A percentile compares a stretch with the other conserved stretches of the same genome.
Evolutionary conservation across 2,329 filamentous ascomycete genomes (phyloP).

Genomic region (Fusarium euwallaceae): DNA sequence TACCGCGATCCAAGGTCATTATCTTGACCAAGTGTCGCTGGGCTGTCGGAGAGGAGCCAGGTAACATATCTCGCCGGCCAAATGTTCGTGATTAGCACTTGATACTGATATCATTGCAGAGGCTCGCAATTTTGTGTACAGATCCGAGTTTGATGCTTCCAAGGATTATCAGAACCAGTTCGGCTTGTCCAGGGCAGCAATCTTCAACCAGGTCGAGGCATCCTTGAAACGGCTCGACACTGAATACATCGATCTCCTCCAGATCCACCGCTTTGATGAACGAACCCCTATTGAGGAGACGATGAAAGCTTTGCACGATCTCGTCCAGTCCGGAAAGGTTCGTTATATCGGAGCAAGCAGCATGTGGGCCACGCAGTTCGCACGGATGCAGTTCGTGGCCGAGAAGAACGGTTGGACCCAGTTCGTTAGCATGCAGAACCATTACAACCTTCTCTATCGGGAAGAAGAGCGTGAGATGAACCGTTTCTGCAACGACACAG

Average conservation of each 20-base stretch:
- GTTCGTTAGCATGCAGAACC: constrained; percentile 70
- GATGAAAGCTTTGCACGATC: constrained; percentile 69
- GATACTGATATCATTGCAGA: neutral
- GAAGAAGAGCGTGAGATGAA: constrained; percentile 68
- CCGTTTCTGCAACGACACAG: constrained; percentile 55
- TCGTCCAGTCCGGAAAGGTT: constrained; percentile 68
- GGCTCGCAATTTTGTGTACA: constrained; percentile 22
- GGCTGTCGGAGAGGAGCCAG: constrained; percentile 34
- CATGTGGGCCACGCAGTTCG: constrained; percentile 63
- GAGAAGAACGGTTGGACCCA: constrained; percentile 68
- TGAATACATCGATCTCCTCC: constrained; percentile 66
- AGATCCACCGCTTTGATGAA: constrained; percentile 65
- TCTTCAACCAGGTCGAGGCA: constrained; percentile 38
- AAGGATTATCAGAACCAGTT: constrained; percentile 43
- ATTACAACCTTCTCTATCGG: constrained; percentile 67
- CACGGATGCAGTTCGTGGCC: constrained; percentile 64
- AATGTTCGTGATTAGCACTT: no score
- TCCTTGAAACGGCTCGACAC: constrained; percentile 40
- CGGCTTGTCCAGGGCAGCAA: constrained; percentile 32
- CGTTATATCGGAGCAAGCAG: constrained; percentile 64
- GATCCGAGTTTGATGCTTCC: constrained; percentile 21
- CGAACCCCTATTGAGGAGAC: constrained; percentile 65
- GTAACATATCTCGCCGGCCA: no score
- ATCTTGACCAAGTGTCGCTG: constrained; percentile 36
- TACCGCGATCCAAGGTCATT: constrained; percentile 32